Conservation (phyloP, 495 filamentous ascomycete genomes). For the Daldinia bambusicola region DNA sequence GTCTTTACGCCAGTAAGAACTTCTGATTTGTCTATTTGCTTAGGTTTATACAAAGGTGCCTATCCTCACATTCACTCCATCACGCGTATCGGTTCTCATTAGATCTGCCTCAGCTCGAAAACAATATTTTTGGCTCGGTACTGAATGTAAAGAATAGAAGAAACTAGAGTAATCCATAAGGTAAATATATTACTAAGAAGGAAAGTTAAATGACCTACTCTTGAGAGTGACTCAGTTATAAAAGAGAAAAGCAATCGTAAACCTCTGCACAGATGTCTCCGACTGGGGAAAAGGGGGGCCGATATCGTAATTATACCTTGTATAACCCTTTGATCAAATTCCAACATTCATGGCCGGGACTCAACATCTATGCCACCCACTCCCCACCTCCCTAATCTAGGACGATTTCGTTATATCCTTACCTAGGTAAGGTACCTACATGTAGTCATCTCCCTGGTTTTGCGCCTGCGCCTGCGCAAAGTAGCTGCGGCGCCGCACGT, state of each 20-base stretch:
- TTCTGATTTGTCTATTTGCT: too few relatives aligned
- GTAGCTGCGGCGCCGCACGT: conserved; percentile 4
- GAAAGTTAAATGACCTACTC: not conserved
- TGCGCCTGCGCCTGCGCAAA: not conserved
- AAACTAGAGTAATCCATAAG: not conserved
- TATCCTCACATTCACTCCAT: not conserved
- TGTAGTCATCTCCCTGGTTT: too few relatives aligned
- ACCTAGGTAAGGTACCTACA: not conserved
- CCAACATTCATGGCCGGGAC: not conserved
- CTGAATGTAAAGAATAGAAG: not conserved
- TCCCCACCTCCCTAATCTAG: not conserved
- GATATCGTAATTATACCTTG: not conserved
- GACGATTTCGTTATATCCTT: not conserved
- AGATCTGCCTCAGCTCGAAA: too few relatives aligned
- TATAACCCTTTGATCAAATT: not conserved
- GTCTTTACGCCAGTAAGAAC: not conserved
- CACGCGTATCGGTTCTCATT: too few relatives aligned
- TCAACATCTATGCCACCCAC: not conserved
- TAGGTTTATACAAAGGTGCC: not conserved
- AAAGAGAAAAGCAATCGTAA: not conserved
- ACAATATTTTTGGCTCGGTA: not conserved
- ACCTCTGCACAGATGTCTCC: not conserved
- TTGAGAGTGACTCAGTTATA: not conserved
- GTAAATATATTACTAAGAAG: not conserved
- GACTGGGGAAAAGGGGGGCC: not conserved